These are phyloP conservation scores for Zoysia japonica DNA, from an alignment of 176 grass and related monocot species.

Conservation along the genomic window DNA sequence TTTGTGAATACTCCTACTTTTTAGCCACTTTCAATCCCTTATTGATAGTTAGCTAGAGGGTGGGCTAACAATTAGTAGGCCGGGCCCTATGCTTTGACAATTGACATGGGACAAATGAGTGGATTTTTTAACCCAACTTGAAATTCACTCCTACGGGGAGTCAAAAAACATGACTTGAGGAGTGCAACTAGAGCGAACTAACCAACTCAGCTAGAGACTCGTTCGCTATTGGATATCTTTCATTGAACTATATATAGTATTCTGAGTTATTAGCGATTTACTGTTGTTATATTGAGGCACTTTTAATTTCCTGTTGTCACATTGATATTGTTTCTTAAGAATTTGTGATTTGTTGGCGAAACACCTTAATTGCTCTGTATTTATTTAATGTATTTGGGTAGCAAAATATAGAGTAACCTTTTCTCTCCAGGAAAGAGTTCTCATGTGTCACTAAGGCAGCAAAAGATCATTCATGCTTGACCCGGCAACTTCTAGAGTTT, in stretches of 20 bases:
- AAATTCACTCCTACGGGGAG: too few species aligned
- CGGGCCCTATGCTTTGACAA: too few species aligned
- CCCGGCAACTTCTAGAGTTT: conserved; percentile 48
- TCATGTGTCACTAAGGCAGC: conserved; percentile 44
- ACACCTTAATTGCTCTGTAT: neutral
- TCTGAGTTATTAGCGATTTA: neutral
- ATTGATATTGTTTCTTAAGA: neutral
- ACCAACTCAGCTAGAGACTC: too few species aligned
- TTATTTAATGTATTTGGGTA: neutral
- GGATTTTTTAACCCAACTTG: too few species aligned
- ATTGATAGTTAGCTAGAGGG: too few species aligned
- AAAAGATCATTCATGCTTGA: conserved; percentile 54
- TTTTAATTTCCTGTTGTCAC: neutral
- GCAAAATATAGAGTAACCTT: conserved; percentile 9
- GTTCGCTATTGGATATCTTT: neutral
- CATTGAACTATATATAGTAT: neutral
- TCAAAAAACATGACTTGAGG: too few species aligned
- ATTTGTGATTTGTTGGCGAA: neutral
- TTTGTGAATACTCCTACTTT: too few species aligned
- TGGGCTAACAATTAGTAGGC: too few species aligned
- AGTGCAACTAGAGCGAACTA: too few species aligned
- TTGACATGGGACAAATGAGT: too few species aligned
- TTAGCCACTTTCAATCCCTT: too few species aligned
- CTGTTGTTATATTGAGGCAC: neutral
- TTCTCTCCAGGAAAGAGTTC: conserved; percentile 58